phyloP scores from a whole-genome alignment of 305 asterid genomes.

The Fraxinus velutina region DNA sequence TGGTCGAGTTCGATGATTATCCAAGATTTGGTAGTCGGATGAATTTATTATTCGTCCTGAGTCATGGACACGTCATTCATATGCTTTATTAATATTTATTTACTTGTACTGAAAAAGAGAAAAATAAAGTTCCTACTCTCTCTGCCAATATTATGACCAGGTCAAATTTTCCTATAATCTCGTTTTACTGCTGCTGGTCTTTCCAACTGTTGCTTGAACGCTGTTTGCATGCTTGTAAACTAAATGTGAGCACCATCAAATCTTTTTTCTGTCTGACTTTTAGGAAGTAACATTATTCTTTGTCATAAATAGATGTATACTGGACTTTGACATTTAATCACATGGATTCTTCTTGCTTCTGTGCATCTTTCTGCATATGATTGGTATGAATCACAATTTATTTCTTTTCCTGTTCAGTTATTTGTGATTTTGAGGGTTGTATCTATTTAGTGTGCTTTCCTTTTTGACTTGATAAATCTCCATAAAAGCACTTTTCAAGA shows the following conservation, averaged over 20 bases:
- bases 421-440: background rate
- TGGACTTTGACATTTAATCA: background rate
- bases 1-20: background rate
- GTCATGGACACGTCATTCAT: background rate
- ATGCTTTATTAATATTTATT: background rate
- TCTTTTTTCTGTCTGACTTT: background rate
- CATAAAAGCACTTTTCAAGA: background rate
- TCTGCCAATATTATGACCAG: background rate
- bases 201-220: background rate
- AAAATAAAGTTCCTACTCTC: background rate
- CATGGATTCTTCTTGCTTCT: background rate
- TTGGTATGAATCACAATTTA: background rate
- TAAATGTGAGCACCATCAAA: background rate
- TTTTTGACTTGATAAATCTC: background rate
- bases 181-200: background rate
- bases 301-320: background rate
- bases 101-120: background rate
- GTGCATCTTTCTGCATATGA: background rate
- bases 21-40: background rate
- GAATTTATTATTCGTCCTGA: background rate
- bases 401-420: background rate
- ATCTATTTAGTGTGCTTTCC: background rate
- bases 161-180: constrained; percentile 4
- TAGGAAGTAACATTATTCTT: background rate
- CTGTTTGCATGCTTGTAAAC: background rate